phyloP scores from a whole-genome alignment of 2,329 filamentous ascomycete species.

The Akanthomyces muscarius region DNA sequence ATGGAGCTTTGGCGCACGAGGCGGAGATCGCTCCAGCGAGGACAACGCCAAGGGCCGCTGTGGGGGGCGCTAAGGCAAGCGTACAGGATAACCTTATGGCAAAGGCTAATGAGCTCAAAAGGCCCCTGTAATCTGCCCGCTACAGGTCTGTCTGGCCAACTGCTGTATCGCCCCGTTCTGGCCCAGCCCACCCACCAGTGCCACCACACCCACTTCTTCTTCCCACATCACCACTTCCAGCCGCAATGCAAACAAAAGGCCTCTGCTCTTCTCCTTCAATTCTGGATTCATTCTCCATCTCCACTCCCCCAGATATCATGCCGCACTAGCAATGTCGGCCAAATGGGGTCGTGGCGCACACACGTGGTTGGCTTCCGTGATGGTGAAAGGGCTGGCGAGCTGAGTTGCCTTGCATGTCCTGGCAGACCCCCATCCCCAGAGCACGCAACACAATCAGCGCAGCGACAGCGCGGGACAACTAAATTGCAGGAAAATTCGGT shows the following conservation, averaged over 20 bases:
- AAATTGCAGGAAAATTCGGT: not conserved
- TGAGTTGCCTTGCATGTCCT: conserved; percentile 2
- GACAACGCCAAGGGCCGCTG: conserved; percentile 6
- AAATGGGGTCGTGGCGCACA: conserved; percentile 11
- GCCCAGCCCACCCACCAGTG: not conserved
- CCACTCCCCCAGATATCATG: conserved; percentile 15
- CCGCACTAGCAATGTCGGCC: not conserved
- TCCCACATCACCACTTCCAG: not conserved
- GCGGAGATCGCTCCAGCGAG: not conserved
- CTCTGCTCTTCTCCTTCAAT: not conserved
- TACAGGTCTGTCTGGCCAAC: not conserved
- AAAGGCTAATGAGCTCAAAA: not conserved
- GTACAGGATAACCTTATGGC: conserved; percentile 13
- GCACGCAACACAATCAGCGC: not conserved
- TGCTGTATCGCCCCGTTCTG: not conserved
- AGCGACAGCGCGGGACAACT: not conserved
- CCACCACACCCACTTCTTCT: not conserved
- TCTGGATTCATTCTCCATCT: not conserved
- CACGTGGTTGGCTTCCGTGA: conserved; percentile 10
- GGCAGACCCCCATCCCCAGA: not conserved
- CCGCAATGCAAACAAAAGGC: not conserved
- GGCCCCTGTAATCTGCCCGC: not conserved
- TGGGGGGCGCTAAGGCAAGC: conserved; percentile 7
- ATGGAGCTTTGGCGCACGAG: conserved; percentile 4
- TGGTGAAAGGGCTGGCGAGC: conserved; percentile 7